Conservation (phyloP, 495 filamentous ascomycete genomes). For the Stereocaulon alpinum region DNA sequence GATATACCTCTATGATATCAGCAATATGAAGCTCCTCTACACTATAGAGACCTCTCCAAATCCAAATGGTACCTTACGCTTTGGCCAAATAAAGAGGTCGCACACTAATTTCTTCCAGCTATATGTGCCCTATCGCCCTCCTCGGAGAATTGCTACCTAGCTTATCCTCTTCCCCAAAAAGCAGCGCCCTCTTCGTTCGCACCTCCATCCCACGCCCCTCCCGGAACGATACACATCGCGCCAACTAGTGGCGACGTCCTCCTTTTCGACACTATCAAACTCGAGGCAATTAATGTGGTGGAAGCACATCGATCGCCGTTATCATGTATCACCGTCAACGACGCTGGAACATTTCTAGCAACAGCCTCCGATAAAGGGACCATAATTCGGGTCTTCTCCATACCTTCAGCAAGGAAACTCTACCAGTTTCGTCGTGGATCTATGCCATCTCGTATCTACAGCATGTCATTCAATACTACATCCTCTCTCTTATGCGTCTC, state of each 20-base stretch:
- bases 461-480: conserved; percentile 98
- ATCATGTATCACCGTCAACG: conserved; percentile 80
- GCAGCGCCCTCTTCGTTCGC: conserved; percentile 49
- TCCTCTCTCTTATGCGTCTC: conserved; percentile 91
- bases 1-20: conserved; percentile 96
- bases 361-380: conserved; percentile 97
- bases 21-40: conserved; percentile 88
- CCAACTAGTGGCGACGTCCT: conserved; percentile 88
- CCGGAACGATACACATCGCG: conserved; percentile 56
- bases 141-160: conserved; percentile 90
- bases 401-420: conserved; percentile 81
- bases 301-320: conserved; percentile 92
- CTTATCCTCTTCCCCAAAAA: conserved; percentile 84
- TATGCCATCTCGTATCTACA: conserved; percentile 87
- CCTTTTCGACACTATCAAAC: conserved; percentile 75
- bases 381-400: conserved; percentile 87
- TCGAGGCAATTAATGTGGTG: conserved; percentile 82
- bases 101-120: conserved; percentile 38
- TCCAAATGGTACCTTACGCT: conserved; percentile 48
- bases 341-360: conserved; percentile 82
- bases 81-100: background rate
- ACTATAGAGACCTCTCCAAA: conserved; percentile 92
- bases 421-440: conserved; percentile 92
- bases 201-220: conserved; percentile 76
- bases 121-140: conserved; percentile 89